These are phyloP conservation scores for Boletellus dicymbophilus DNA, from an alignment of 1,284 basidiomycete genomes.

Conservation along the genomic window DNA sequence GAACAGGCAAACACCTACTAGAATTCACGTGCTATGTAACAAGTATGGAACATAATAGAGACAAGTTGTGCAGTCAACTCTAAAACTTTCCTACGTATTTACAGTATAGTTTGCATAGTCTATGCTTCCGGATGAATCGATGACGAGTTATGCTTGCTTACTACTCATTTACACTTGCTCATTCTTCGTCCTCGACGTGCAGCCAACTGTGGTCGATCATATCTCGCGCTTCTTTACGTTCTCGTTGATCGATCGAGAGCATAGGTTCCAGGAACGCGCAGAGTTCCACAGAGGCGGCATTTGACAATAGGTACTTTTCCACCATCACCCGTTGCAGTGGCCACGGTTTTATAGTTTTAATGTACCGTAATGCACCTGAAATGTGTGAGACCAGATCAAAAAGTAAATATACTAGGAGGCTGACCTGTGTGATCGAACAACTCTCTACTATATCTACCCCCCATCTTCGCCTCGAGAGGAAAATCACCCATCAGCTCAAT, in stretches of 20 bases:
- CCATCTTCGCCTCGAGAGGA: constrained; percentile 70
- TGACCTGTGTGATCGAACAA: constrained; percentile 79
- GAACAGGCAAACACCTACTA: too few species aligned
- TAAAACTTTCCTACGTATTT: too few species aligned
- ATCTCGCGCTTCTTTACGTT: constrained; percentile 72
- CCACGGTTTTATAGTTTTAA: constrained; percentile 82
- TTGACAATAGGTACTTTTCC: constrained; percentile 80
- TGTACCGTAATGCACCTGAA: constrained; percentile 69
- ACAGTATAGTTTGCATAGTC: too few species aligned
- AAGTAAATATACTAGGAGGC: constrained; percentile 13
- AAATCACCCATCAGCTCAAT: constrained; percentile 86
- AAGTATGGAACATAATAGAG: too few species aligned
- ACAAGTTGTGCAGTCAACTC: too few species aligned
- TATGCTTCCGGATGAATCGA: too few species aligned
- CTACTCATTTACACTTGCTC: constrained; percentile 47
- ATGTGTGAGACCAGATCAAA: too few species aligned
- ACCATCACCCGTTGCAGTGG: constrained; percentile 80
- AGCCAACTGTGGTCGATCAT: constrained; percentile 79
- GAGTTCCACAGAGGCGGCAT: constrained; percentile 56
- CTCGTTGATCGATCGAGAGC: constrained; percentile 71
- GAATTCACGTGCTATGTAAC: too few species aligned
- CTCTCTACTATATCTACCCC: constrained; percentile 82
- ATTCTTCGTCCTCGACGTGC: constrained; percentile 47
- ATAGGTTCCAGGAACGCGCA: constrained; percentile 81
- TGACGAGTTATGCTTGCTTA: constrained; percentile 22